Percentiles rank a stretch among this genome's conserved stretches.
Evolutionary conservation across 345 rosid species (phyloP).

Genomic region (Salix viminalis): DNA sequence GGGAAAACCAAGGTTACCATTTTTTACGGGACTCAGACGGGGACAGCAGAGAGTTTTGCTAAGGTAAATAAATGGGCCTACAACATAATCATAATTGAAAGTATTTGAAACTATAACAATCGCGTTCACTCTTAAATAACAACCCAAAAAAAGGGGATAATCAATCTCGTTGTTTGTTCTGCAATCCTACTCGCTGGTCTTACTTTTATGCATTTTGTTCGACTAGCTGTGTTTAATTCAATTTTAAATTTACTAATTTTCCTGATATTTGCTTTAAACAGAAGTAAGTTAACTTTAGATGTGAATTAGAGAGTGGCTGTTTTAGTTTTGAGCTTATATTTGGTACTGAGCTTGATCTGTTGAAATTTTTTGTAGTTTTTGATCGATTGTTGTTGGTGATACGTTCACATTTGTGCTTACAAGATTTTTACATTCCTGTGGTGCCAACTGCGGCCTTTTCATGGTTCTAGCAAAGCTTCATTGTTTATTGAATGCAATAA

Average conservation of each 20-base stretch:
- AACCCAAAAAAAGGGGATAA: background rate
- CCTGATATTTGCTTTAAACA: background rate
- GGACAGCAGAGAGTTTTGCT: slow-evolving; percentile 97
- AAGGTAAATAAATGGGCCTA: slow-evolving; percentile 41
- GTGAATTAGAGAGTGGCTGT: background rate
- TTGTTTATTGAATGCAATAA: background rate
- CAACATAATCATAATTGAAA: too few relatives aligned
- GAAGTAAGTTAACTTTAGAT: background rate
- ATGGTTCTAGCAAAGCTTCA: background rate
- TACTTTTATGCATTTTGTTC: background rate
- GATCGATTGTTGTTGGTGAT: background rate
- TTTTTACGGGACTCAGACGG: slow-evolving; percentile 93
- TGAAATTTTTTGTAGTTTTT: background rate
- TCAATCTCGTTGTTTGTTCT: background rate
- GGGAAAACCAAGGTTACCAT: slow-evolving; percentile 71
- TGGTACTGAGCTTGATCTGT: background rate
- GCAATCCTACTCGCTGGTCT: background rate
- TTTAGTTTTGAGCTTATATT: background rate
- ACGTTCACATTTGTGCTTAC: background rate
- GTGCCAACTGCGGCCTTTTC: background rate
- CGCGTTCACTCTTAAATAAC: too few relatives aligned
- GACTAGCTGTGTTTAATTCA: background rate
- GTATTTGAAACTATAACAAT: background rate
- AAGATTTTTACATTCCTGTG: background rate
- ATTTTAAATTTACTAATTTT: background rate